phyloP scores from a whole-genome alignment of 2,329 filamentous ascomycete genomes.

The Thielaviopsis punctulata region DNA sequence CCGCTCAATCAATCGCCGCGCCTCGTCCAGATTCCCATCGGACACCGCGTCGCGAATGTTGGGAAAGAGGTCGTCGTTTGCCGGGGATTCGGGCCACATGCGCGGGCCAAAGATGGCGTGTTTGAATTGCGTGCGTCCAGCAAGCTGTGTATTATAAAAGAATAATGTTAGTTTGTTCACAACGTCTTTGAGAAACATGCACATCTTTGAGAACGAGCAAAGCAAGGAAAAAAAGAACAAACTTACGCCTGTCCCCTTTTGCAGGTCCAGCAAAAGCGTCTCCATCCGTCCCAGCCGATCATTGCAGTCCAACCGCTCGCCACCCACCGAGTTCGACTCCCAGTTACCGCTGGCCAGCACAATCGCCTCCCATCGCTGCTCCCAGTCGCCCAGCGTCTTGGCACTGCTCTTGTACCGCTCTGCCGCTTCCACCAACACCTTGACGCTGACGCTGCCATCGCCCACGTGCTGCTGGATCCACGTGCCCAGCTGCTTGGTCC shows the following conservation, averaged over 20 bases:
- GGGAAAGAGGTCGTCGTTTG: slow-evolving; percentile 46
- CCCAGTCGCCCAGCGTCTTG: slow-evolving; percentile 48
- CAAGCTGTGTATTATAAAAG: slow-evolving; percentile 45
- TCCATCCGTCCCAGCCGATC: slow-evolving; percentile 67
- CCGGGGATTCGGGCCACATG: slow-evolving; percentile 51
- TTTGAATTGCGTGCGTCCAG: slow-evolving; percentile 82
- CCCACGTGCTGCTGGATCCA: slow-evolving; percentile 43
- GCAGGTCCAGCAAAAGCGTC: slow-evolving; percentile 61
- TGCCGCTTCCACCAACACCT: slow-evolving; percentile 35
- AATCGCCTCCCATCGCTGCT: slow-evolving; percentile 55
- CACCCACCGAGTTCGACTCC: slow-evolving; percentile 52
- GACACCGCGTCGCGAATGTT: slow-evolving; percentile 70
- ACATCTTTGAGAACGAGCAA: too few relatives aligned
- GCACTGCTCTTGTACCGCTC: slow-evolving; percentile 33
- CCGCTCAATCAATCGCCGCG: slow-evolving; percentile 51
- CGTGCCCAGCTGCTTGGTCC: slow-evolving; percentile 47
- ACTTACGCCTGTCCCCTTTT: slow-evolving; percentile 56
- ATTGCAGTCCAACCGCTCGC: slow-evolving; percentile 61
- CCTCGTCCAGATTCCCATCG: slow-evolving; percentile 49
- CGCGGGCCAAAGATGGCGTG: slow-evolving; percentile 80
- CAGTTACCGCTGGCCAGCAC: slow-evolving; percentile 57
- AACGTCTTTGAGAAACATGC: neutral
- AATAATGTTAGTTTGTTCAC: slow-evolving; percentile 11
- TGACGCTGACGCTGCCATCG: slow-evolving; percentile 13
- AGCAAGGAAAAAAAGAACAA: slow-evolving; percentile 6